Evolutionary conservation across 202 grass and related monocot species (phyloP), one percentile per base, ranked within the genome.

Genomic region (Carex sylvatica): DNA sequence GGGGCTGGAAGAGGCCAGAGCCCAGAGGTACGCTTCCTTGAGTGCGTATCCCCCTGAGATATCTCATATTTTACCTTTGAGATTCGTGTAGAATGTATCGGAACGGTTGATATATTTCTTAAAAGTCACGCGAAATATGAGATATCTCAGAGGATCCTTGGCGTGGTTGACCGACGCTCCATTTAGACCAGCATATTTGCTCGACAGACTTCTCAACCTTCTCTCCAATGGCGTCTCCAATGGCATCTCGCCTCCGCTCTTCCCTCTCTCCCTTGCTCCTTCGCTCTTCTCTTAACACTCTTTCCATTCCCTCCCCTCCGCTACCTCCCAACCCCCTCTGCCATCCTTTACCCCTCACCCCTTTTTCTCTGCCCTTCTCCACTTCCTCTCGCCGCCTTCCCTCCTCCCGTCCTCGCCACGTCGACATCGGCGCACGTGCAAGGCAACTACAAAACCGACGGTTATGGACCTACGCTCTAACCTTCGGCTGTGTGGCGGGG

Each of bases 351-450:
- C 82, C 59, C 12, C 23, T 30, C 14, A n/a, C 18, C 63, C 14
- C 15, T 15, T 65, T 49, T 14, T 66, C 68, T 46, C 75, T 86
- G 58, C 68, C 36, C 64, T 81, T 63, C 82, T 83, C 87, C 36
- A 79, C 84, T 11, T 46, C 74, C 49, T 36, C 84, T 16, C 84
- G 92, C 78, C 85, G 85, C 23, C 67, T 82, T 0, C 58, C 62
- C n/a, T 83, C 86, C 59, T 58, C 87, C 76, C 87, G 90, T 18
- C 75, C 78, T 47, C 95, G 92, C 31, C 51, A 88, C 64, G 84
- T 81, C 9, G 92, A 98, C 87, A 95, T 98, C 83, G 92, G 95
- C n/a, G 95, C 95, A 7, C 87, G 92, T 4, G 95, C 95, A 60
- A 88, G 91, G 71, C 92, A 98, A 82, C 89, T 98, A 13, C 92